Evolutionary conservation across 2,329 filamentous ascomycete genomes (phyloP).

Genomic region (Colletotrichum falcatum): DNA sequence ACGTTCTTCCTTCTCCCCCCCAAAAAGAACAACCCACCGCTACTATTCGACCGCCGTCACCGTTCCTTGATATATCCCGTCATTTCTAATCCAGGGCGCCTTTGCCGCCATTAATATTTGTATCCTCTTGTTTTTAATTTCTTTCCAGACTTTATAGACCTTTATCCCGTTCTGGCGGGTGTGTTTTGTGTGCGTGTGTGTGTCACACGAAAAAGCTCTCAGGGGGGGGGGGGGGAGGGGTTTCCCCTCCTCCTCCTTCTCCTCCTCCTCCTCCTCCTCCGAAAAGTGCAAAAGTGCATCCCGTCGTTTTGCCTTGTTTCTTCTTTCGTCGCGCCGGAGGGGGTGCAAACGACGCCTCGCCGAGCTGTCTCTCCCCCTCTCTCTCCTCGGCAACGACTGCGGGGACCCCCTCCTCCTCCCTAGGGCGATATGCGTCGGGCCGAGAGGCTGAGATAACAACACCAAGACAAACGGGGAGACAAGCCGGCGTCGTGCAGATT

Average conservation of each 20-base stretch:
- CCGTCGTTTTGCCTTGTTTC: not conserved
- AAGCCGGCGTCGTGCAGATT: too few species aligned
- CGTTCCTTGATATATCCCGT: not conserved
- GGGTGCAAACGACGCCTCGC: too few species aligned
- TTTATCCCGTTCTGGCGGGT: not conserved
- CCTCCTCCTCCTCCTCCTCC: not conserved
- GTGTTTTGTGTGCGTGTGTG: not conserved
- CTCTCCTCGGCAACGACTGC: too few species aligned
- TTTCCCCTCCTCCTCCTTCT: not conserved
- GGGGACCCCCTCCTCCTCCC: not conserved
- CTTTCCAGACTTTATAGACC: not conserved
- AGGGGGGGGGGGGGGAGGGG: too few species aligned
- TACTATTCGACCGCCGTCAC: too few species aligned
- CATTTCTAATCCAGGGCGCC: not conserved
- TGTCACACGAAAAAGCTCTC: not conserved
- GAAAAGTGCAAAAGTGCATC: not conserved
- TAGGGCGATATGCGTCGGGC: not conserved
- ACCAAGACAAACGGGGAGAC: too few species aligned
- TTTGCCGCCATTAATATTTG: not conserved
- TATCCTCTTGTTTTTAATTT: not conserved
- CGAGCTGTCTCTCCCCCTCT: too few species aligned
- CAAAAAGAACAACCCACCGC: too few species aligned
- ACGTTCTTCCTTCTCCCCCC: too few species aligned
- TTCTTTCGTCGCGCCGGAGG: not conserved
- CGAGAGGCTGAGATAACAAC: not conserved